A percentile compares a stretch with the other conserved stretches of the same genome.
phyloP scores from a whole-genome alignment of 306 rosid genomes.

The Benincasa hispida region DNA sequence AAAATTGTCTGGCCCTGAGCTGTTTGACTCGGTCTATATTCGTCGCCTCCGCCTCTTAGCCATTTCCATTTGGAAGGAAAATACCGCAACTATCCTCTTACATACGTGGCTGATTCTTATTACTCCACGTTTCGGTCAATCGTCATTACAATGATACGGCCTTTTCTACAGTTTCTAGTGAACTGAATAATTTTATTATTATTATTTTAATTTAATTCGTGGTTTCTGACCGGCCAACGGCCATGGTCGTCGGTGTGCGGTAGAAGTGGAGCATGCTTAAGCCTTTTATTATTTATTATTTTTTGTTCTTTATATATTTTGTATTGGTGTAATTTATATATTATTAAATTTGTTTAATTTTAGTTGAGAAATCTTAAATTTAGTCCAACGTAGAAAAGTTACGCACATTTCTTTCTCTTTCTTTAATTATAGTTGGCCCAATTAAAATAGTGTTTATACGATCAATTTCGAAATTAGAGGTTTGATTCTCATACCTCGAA shows the following conservation, averaged over 20 bases:
- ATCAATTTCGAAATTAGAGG: no score
- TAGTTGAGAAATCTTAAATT: no score
- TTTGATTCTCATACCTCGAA: no score
- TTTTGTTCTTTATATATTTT: neutral
- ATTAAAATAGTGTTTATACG: no score
- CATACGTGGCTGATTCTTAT: constrained; percentile 3
- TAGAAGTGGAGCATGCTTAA: neutral
- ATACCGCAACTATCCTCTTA: neutral
- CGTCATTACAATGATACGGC: neutral
- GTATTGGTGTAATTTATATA: neutral
- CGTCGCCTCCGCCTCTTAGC: neutral
- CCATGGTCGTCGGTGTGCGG: neutral
- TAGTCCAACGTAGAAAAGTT: no score
- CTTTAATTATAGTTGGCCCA: no score
- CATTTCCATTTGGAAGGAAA: neutral
- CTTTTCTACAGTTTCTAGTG: neutral
- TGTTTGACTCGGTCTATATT: constrained; percentile 15
- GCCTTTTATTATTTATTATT: neutral
- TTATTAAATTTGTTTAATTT: neutral
- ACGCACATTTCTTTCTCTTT: no score
- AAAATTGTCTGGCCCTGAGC: neutral
- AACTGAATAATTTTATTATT: neutral
- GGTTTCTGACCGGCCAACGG: neutral
- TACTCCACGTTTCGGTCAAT: constrained; percentile 7
- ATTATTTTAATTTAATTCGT: neutral